Conservation (phyloP, 805 yeast genomes). For the Alloascoidea hylecoeti region DNA sequence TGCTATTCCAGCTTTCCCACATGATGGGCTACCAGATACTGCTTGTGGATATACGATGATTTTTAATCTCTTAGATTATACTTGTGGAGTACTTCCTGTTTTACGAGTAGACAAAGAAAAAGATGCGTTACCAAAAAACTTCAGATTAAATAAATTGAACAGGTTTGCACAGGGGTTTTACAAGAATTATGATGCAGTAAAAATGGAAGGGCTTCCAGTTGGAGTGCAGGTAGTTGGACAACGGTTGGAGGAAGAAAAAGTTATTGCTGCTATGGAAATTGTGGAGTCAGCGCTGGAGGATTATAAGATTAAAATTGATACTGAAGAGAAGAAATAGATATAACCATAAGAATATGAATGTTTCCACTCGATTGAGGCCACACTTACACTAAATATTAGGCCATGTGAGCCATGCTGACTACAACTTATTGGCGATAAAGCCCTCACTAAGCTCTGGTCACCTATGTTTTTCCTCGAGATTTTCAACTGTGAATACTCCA, state of each 20-base stretch:
- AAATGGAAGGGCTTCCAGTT: slow-evolving; percentile 45
- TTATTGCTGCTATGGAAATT: slow-evolving; percentile 29
- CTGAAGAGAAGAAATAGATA: too few relatives aligned
- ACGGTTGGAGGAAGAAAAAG: slow-evolving; percentile 49
- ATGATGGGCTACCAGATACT: slow-evolving; percentile 19
- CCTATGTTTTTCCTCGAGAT: too few relatives aligned
- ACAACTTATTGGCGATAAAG: too few relatives aligned
- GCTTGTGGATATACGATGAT: slow-evolving; percentile 38
- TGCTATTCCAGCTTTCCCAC: slow-evolving; percentile 28
- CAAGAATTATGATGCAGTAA: slow-evolving; percentile 32
- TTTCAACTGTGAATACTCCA: too few relatives aligned
- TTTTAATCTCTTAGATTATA: slow-evolving; percentile 39
- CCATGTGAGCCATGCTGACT: too few relatives aligned
- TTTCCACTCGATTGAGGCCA: too few relatives aligned
- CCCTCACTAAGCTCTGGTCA: too few relatives aligned
- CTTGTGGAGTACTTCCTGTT: slow-evolving; percentile 45
- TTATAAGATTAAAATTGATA: too few relatives aligned
- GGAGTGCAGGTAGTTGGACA: slow-evolving; percentile 51
- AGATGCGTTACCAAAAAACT: slow-evolving; percentile 17
- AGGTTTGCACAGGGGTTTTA: slow-evolving; percentile 29
- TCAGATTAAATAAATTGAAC: slow-evolving; percentile 16
- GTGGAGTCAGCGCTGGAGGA: slow-evolving; percentile 20
- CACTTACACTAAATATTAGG: too few relatives aligned
- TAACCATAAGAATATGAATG: too few relatives aligned
- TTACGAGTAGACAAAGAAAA: slow-evolving; percentile 23